A percentile compares a stretch with the other conserved stretches of the same genome.
Evolutionary conservation across 352 stramenopile species (phyloP).

Genomic region (Phytophthora pseudosyringae): DNA sequence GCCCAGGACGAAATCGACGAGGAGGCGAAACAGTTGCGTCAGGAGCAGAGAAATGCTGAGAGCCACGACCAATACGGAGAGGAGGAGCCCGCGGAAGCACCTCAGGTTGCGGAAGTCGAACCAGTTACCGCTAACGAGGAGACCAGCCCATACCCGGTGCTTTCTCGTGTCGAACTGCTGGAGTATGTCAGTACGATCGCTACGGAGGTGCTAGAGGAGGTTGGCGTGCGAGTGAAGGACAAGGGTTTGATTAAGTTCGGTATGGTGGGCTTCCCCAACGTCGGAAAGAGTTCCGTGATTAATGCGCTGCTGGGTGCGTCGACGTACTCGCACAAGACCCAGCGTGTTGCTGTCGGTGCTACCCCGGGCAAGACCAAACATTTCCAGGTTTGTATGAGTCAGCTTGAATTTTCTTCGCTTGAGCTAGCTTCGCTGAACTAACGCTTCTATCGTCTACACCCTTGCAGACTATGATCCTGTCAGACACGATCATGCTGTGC

Average conservation of each 20-base stretch:
- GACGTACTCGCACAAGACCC: constrained; percentile 94
- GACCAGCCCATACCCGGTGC: constrained; percentile 56
- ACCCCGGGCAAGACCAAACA: constrained; percentile 99
- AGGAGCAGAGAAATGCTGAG: constrained; percentile 45
- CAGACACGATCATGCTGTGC: constrained; percentile 98
- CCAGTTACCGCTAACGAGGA: not conserved
- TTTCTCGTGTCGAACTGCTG: constrained; percentile 80
- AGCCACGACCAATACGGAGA: constrained; percentile 48
- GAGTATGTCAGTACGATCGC: constrained; percentile 71
- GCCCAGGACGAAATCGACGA: constrained; percentile 93
- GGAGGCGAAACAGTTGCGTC: constrained; percentile 66
- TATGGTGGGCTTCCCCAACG: constrained; percentile 99
- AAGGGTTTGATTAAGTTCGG: constrained; percentile 93
- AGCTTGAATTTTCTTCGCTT: not conserved
- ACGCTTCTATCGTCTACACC: not conserved
- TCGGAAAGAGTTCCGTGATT: constrained; percentile 99
- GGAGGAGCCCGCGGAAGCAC: constrained; percentile 21
- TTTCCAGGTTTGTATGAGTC: constrained; percentile 89
- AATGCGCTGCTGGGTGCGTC: constrained; percentile 98
- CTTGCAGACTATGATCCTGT: constrained; percentile 94
- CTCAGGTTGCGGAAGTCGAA: constrained; percentile 6
- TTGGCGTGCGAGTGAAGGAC: constrained; percentile 80
- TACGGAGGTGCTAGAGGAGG: constrained; percentile 54
- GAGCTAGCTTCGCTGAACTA: constrained; percentile 3
- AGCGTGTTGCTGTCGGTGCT: constrained; percentile 96